Percentiles rank a stretch among this genome's conserved stretches.
Conservation (phyloP, 148 eudicot species). For the Persicaria maculosa region DNA sequence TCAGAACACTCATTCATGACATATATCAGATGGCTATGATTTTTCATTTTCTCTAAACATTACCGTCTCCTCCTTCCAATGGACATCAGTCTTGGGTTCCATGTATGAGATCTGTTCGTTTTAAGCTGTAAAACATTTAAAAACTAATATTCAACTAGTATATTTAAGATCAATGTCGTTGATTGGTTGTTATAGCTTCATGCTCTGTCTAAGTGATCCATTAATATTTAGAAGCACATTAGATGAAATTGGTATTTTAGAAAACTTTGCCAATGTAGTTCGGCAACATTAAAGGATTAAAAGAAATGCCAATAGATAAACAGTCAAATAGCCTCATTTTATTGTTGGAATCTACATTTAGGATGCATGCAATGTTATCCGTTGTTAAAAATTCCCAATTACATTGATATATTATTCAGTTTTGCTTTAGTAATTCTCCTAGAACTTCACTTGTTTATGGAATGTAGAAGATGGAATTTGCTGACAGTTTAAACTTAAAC, state of each 20-base stretch:
- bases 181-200: background rate
- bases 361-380: background rate
- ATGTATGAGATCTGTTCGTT: background rate
- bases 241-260: background rate
- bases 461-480: background rate
- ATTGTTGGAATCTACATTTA: background rate
- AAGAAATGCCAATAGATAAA: background rate
- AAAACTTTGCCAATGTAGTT: no score
- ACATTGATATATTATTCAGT: background rate
- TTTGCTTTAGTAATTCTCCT: background rate
- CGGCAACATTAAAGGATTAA: no score
- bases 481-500: background rate
- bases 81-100: background rate
- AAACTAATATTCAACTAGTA: background rate
- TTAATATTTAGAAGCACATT: background rate
- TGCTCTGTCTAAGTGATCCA: background rate
- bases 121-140: background rate
- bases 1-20: conserved; percentile 15
- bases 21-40: conserved; percentile 1
- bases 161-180: background rate
- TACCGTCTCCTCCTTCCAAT: background rate
- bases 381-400: background rate
- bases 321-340: background rate
- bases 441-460: background rate
- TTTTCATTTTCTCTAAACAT: background rate